phyloP scores from a whole-genome alignment of 257 asterid species.

The Capsicum rhomboideum region DNA sequence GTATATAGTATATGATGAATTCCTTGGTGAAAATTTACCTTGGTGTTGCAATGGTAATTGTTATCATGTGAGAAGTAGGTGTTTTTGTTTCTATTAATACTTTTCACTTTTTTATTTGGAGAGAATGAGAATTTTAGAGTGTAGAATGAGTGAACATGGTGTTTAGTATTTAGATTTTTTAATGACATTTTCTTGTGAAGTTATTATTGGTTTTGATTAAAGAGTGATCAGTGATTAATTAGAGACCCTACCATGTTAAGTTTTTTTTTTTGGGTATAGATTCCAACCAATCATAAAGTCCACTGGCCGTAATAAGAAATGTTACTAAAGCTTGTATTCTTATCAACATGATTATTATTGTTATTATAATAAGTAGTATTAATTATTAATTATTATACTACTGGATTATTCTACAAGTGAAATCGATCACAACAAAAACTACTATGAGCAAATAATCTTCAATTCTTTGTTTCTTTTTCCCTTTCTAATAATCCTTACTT shows the following conservation, averaged over 20 bases:
- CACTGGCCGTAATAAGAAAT: neutral
- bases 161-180: neutral
- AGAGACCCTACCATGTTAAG: constrained; percentile 1
- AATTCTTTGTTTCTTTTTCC: neutral
- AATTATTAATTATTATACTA: neutral
- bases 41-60: neutral
- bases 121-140: neutral
- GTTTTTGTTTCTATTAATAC: neutral
- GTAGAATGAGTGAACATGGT: neutral
- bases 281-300: neutral
- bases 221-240: neutral
- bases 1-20: neutral
- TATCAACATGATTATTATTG: neutral
- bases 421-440: neutral
- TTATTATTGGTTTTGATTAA: neutral
- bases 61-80: neutral
- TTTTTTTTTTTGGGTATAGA: neutral
- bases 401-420: neutral
- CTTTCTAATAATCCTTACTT: neutral
- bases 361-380: neutral
- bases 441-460: neutral
- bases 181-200: neutral
- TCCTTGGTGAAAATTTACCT: neutral
- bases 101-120: neutral
- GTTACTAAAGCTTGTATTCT: neutral